Evolutionary conservation across 192 early-diverging fungal species (phyloP).

Genomic region (Mortierella antarctica): DNA sequence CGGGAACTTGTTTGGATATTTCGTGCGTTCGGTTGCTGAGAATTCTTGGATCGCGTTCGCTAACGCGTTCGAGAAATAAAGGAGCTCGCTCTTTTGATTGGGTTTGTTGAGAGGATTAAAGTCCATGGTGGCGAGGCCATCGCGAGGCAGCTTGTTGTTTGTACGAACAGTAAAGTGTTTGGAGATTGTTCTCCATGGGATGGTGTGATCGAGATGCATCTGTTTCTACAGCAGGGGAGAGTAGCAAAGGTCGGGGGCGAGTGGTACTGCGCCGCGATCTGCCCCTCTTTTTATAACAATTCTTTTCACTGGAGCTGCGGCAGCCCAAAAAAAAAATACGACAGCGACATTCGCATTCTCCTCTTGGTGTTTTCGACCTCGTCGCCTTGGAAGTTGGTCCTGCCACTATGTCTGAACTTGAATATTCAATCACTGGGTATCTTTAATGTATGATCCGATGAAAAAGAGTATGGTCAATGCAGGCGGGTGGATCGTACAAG

Average conservation of each 20-base stretch:
- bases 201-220: constrained; percentile 22
- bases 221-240: background rate
- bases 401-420: too few relatives aligned
- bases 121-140: constrained; percentile 1
- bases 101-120: constrained; percentile 5
- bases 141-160: background rate
- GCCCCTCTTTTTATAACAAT: too few relatives aligned
- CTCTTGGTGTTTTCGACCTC: too few relatives aligned
- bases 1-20: constrained; percentile 16
- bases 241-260: too few relatives aligned
- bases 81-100: constrained; percentile 8
- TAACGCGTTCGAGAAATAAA: constrained; percentile 24
- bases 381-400: too few relatives aligned
- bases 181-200: constrained; percentile 19
- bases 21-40: constrained; percentile 20
- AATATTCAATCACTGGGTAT: too few relatives aligned
- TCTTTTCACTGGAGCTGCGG: too few relatives aligned
- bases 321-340: too few relatives aligned
- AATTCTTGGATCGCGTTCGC: constrained; percentile 10
- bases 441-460: background rate
- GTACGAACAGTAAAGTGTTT: constrained; percentile 12
- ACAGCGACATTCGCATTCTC: too few relatives aligned
- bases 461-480: background rate
- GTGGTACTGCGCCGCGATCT: too few relatives aligned
- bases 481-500: background rate